These are phyloP conservation scores for Fusarium austroafricanum DNA, from an alignment of 2,329 filamentous ascomycete genomes.

Conservation along the genomic window DNA sequence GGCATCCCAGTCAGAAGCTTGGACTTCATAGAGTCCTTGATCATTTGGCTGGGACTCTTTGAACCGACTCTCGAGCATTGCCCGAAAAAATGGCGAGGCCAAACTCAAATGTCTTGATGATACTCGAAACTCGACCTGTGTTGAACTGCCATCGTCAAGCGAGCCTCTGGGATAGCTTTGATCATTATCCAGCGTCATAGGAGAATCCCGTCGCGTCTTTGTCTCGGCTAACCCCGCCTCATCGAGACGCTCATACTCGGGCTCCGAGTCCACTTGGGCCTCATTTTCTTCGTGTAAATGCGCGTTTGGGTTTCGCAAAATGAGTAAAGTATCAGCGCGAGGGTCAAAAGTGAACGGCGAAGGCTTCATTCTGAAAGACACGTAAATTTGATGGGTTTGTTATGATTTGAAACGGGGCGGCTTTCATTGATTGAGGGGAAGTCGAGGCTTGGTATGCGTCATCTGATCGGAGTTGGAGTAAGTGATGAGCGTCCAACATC, in stretches of 20 bases:
- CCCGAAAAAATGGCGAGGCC: conserved; percentile 29
- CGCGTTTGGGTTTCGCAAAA: conserved; percentile 16
- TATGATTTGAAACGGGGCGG: not conserved
- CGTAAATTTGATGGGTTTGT: not conserved
- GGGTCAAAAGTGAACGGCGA: conserved; percentile 25
- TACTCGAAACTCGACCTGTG: conserved; percentile 17
- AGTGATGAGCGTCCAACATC: conserved; percentile 9
- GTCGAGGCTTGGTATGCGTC: conserved; percentile 23
- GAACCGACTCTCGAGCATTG: conserved; percentile 26
- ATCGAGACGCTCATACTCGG: conserved; percentile 19
- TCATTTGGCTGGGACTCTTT: conserved; percentile 12
- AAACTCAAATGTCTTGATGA: conserved; percentile 29
- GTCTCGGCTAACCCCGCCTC: conserved; percentile 15
- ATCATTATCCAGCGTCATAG: conserved; percentile 21
- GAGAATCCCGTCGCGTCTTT: conserved; percentile 17
- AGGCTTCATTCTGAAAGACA: conserved; percentile 9
- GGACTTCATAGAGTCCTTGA: conserved; percentile 16
- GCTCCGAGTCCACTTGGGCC: conserved; percentile 15
- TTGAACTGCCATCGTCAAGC: not conserved
- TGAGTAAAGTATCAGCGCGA: conserved; percentile 21
- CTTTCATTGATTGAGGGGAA: conserved; percentile 26
- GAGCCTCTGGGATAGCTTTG: conserved; percentile 7
- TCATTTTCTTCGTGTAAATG: not conserved
- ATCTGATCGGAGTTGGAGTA: conserved; percentile 32
- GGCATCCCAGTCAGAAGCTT: conserved; percentile 43